Evolutionary conservation across 1,284 basidiomycete species (phyloP), one percentile per base, ranked within the genome.

Genomic region (Vanrija sp.): DNA sequence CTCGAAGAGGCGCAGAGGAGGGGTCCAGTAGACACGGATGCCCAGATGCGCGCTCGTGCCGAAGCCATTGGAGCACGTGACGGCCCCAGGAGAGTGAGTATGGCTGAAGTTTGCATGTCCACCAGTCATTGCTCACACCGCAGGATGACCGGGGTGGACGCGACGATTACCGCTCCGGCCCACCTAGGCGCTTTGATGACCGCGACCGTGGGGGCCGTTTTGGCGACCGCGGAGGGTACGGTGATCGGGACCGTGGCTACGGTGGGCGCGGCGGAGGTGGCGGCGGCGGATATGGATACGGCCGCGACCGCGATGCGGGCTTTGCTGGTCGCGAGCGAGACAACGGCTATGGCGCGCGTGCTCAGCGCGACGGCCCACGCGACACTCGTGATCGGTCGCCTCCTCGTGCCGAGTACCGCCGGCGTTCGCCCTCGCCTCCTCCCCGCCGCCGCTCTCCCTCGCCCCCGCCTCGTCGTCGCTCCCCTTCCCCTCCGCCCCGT

Each of bases 1-100:
- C 84, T 98, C 81, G 81, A 89, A 25, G 80, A 84, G 45, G 85
- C 86, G 62, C 84, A 82, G 53, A 68, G 71, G 43, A 88, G 88
- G 59, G 80, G 45, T 5, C 27, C 43, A 20, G 47, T 20, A 18
- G 37, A 54, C 23, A 51, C 55, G 31, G 56, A 60, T 6, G 42
- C 27, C 6, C 54, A 56, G 51, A 53, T 53, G 57, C 57, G 57
- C 16, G 46, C 49, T 44, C 57, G 57, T 12, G 35, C 51, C n/a
- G 54, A 56, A 24, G 51, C 41, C 18, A 16, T 39, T 22, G 47
- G 48, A 3, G 31, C 35, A 6, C 46, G 42, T 23, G 47, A 56
- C 31, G 43, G 39, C 19, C 23, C 38, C 27, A 18, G 44, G 27
- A 45, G 53, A 48, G 41, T 50, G 35, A 53, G 48, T 47, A 16